A percentile compares a stretch with the other conserved stretches of the same genome.
phyloP scores from a whole-genome alignment of 345 rosid species.

The Lumnitzera racemosa region DNA sequence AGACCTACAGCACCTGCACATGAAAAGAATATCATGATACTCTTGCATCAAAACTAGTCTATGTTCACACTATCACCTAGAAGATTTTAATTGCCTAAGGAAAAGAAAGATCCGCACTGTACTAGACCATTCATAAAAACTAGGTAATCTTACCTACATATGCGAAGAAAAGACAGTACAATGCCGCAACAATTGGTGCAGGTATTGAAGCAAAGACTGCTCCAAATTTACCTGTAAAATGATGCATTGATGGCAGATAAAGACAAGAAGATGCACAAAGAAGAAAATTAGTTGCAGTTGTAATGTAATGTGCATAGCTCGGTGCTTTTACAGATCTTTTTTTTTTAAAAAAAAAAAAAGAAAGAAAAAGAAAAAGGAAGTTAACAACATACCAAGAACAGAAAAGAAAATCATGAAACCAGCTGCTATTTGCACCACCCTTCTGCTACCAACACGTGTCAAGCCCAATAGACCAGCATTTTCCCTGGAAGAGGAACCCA shows the following conservation, averaged over 20 bases:
- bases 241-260: conserved; percentile 1
- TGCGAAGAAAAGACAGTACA: conserved; percentile 90
- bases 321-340: too few species aligned
- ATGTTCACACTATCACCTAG: too few species aligned
- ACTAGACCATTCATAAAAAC: not conserved
- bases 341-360: not conserved
- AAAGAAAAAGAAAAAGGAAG: not conserved
- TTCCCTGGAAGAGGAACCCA: conserved; percentile 44
- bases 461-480: conserved; percentile 90
- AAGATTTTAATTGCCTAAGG: too few species aligned
- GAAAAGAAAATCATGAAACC: conserved; percentile 99
- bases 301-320: too few species aligned
- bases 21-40: not conserved
- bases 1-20: conserved; percentile 83
- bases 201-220: conserved; percentile 96
- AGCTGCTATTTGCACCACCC: conserved; percentile 96
- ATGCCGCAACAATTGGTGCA: conserved; percentile 70
- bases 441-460: conserved; percentile 88
- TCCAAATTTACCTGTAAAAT: conserved; percentile 80
- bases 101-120: not conserved
- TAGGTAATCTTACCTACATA: conserved; percentile 66
- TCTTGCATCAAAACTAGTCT: not conserved
- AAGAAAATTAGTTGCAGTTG: too few species aligned
- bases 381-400: conserved; percentile 50
- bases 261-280: conserved; percentile 8